phyloP scores from a whole-genome alignment of 495 filamentous ascomycete genomes.

The Parmelia sp. region DNA sequence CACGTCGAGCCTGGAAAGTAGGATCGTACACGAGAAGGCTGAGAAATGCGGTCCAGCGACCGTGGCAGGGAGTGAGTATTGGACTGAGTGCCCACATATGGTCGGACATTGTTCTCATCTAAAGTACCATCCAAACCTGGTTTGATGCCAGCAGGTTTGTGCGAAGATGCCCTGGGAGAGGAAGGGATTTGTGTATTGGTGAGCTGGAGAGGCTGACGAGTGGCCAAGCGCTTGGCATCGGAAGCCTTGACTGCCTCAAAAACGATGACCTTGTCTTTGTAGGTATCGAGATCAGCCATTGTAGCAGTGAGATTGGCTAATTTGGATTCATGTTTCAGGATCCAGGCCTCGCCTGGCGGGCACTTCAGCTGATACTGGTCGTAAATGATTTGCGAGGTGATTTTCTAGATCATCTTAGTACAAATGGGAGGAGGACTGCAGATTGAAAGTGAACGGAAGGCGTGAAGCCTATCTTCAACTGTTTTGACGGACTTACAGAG shows the following conservation, averaged over 20 bases:
- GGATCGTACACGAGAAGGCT: background rate
- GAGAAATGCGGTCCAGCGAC: background rate
- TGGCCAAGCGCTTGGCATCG: slow-evolving; percentile 3
- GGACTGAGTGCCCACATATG: background rate
- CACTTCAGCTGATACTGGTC: slow-evolving; percentile 27
- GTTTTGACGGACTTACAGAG: slow-evolving; percentile 22
- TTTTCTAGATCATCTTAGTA: no score
- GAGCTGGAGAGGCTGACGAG: slow-evolving; percentile 14
- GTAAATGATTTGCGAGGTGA: slow-evolving; percentile 26
- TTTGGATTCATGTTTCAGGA: slow-evolving; percentile 23
- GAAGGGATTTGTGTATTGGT: slow-evolving; percentile 11
- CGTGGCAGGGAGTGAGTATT: background rate
- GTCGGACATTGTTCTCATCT: background rate
- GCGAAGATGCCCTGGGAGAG: background rate
- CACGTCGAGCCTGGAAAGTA: background rate
- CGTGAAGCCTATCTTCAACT: background rate
- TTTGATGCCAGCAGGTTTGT: background rate
- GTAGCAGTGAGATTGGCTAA: slow-evolving; percentile 21
- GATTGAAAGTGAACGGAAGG: slow-evolving; percentile 1
- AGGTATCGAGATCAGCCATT: slow-evolving; percentile 25
- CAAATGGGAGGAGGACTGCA: background rate
- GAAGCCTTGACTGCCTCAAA: slow-evolving; percentile 28
- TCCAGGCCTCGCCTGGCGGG: slow-evolving; percentile 11
- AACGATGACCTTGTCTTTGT: slow-evolving; percentile 31
- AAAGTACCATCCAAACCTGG: background rate